Evolutionary conservation across 2,329 filamentous ascomycete genomes (phyloP), one percentile per base, ranked within the genome.

Genomic region (Penicillium psychrosexuale): DNA sequence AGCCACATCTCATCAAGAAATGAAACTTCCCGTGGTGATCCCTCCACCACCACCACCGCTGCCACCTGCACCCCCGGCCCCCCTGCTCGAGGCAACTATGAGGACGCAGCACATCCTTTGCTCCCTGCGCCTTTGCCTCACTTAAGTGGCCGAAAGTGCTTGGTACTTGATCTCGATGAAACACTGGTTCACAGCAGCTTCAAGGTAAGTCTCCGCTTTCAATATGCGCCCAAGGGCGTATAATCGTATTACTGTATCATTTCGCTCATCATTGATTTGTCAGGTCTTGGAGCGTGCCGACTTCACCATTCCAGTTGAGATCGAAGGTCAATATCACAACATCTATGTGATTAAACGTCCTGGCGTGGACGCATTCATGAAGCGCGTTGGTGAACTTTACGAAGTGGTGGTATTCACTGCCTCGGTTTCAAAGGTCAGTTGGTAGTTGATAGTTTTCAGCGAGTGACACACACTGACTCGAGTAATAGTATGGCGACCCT

Each of bases 311-410:
- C 94, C 94, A 0, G 94, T 99, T 30, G 94, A 99, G 70, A 99
- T 99, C 61, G 94, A 99, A 78, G 94, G 94, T 53, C 95, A 96
- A 74, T 97, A 95, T 71, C 94, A 99, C 77, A 99, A 99, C 69
- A 95, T 99, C 51, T 99, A 99, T 72, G 94, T 99, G 62, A 99
- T 99, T 74, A 99, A 99, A 78, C 86, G 94, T 67, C 94, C 94
- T n/a, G 94, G 94, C 51, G 94, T 99, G 19, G 94, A 99, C 71
- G 88, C 95, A 61, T 99, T 99, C 75, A 97, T 99, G 91, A 97
- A 97, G 80, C 83, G 94, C 56, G 92, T 99, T 34, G 94, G 94
- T 47, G 94, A 99, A 76, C 81, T 99, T 47, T 99, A 97, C 69
- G 94, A 99, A 77, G 93, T 99, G 46, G 94, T 99, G 27, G 93